Conservation (phyloP, 176 grass and related monocot genomes). For the Aegilops bicornis region DNA sequence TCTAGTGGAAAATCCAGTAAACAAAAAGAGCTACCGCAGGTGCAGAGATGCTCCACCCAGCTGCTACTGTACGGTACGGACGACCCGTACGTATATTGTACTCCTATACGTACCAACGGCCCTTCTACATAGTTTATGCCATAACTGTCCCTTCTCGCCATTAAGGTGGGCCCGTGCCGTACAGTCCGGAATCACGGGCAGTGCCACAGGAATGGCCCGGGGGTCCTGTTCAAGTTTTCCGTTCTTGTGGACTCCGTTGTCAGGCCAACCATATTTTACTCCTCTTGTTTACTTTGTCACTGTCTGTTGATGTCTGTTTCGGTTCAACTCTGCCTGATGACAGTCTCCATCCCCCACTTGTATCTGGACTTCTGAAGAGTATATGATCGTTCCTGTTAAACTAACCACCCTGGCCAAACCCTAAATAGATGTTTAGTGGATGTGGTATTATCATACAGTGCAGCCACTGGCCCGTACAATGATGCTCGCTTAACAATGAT, state of each 20-base stretch:
- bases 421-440: too few relatives aligned
- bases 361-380: neutral
- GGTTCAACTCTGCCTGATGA: neutral
- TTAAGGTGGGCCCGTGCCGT: neutral
- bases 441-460: too few relatives aligned
- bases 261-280: neutral
- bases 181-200: constrained; percentile 7
- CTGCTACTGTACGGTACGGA: neutral
- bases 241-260: neutral
- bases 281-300: neutral
- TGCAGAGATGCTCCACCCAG: neutral
- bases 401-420: neutral
- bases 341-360: neutral
- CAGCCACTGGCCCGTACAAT: too few relatives aligned
- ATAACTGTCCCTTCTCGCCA: neutral
- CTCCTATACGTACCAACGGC: too few relatives aligned
- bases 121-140: neutral
- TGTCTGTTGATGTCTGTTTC: neutral
- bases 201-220: too few relatives aligned
- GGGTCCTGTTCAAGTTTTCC: too few relatives aligned
- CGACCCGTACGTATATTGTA: too few relatives aligned
- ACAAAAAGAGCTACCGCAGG: neutral
- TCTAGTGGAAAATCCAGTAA: neutral
- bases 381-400: neutral
- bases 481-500: too few relatives aligned